Evolutionary conservation across 306 rosid species (phyloP).

Genomic region (Malus domestica): DNA sequence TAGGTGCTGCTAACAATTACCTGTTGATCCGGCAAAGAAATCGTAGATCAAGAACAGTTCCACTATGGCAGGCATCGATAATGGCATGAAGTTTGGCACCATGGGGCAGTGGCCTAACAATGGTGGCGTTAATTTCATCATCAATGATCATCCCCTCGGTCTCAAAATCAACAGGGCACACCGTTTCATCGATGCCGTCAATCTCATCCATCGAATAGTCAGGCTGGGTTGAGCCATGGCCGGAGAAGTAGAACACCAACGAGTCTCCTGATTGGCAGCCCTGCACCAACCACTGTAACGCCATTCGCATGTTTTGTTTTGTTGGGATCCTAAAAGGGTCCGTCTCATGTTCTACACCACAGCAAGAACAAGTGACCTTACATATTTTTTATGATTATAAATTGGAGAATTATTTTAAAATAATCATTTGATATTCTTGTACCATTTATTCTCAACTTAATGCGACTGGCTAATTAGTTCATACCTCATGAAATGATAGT

Average conservation of each 20-base stretch:
- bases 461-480: too few species aligned
- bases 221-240: constrained; percentile 40
- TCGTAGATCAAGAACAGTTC: constrained; percentile 53
- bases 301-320: constrained; percentile 40
- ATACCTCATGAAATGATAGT: too few species aligned
- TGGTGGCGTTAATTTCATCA: constrained; percentile 55
- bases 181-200: constrained; percentile 52
- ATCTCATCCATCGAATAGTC: constrained; percentile 42
- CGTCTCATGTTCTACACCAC: constrained; percentile 32
- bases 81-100: constrained; percentile 61
- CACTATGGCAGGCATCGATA: constrained; percentile 54
- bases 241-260: constrained; percentile 54
- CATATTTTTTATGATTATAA: too few species aligned
- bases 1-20: constrained; percentile 4
- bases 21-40: constrained; percentile 47
- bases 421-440: too few species aligned
- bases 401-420: too few species aligned
- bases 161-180: constrained; percentile 59
- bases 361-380: too few species aligned
- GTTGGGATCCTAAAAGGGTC: constrained; percentile 48
- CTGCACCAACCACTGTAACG: constrained; percentile 51
- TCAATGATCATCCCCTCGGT: constrained; percentile 43
- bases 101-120: constrained; percentile 49
- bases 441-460: too few species aligned
- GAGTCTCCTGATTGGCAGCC: constrained; percentile 56